These are phyloP conservation scores for Kwoniella sp. DNA, from an alignment of 768 basidiomycete species.

Conservation along the genomic window DNA sequence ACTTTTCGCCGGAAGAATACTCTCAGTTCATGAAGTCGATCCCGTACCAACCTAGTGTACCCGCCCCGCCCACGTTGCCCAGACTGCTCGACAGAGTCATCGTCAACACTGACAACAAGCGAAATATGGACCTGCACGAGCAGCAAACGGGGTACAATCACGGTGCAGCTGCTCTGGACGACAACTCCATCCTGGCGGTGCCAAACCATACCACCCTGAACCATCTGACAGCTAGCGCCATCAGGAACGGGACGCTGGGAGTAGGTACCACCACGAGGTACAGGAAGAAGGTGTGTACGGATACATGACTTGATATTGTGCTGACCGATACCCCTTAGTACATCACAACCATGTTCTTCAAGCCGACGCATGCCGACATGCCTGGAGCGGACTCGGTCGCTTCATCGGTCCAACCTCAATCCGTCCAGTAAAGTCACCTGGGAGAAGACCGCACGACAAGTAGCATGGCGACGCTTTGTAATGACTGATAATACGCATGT, in stretches of 20 bases:
- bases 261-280: constrained; percentile 90
- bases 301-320: constrained; percentile 1
- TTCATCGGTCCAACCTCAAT: neutral
- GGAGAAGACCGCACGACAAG: no score
- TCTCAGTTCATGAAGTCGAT: constrained; percentile 49
- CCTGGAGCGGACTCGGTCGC: constrained; percentile 4
- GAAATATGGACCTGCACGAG: constrained; percentile 28
- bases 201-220: constrained; percentile 91
- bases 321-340: constrained; percentile 55
- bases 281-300: constrained; percentile 68
- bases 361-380: constrained; percentile 53
- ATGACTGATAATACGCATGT: no score
- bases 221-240: constrained; percentile 91
- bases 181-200: constrained; percentile 83
- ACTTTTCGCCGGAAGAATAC: constrained; percentile 36
- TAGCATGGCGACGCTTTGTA: no score
- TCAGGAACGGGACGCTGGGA: constrained; percentile 84
- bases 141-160: constrained; percentile 7
- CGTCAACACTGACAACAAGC: constrained; percentile 58
- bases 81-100: constrained; percentile 91
- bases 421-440: neutral
- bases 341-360: constrained; percentile 79
- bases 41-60: constrained; percentile 67
- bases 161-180: constrained; percentile 57
- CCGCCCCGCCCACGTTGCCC: constrained; percentile 80